Evolutionary conservation across 257 asterid species (phyloP).

Genomic region (Solanum lycopersicoides): DNA sequence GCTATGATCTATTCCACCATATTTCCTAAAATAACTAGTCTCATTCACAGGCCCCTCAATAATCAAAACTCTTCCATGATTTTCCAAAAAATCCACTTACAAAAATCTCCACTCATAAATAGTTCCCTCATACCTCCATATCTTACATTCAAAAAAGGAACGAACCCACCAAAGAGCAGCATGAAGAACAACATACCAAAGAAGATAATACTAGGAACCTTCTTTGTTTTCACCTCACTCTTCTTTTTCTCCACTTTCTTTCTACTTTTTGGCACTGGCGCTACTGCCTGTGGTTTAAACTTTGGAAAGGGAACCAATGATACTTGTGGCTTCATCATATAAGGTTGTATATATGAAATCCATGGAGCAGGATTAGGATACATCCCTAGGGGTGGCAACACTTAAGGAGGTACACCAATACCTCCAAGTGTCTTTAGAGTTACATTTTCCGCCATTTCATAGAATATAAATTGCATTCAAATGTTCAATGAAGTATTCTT

Average conservation of each 20-base stretch:
- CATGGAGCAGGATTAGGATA: no score
- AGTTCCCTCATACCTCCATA: slow-evolving; percentile 55
- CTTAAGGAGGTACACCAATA: no score
- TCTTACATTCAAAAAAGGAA: slow-evolving; percentile 63
- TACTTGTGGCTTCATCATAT: slow-evolving; percentile 74
- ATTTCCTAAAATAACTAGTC: no score
- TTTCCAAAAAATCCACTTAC: no score
- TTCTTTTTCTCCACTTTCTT: slow-evolving; percentile 61
- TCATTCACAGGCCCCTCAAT: no score
- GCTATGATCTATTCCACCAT: no score
- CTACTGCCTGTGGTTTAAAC: slow-evolving; percentile 54
- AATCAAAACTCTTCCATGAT: no score
- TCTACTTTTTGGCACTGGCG: slow-evolving; percentile 34
- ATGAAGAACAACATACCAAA: slow-evolving; percentile 66
- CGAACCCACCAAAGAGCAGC: slow-evolving; percentile 71
- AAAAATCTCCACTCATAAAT: slow-evolving; percentile 31
- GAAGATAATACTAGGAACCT: slow-evolving; percentile 80
- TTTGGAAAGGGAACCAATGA: slow-evolving; percentile 18
- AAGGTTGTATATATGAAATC: slow-evolving; percentile 50
- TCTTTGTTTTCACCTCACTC: slow-evolving; percentile 64
- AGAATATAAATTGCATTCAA: no score
- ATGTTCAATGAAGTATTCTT: no score
- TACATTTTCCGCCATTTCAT: no score
- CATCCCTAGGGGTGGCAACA: no score
- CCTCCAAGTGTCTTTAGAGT: no score